Percentiles rank a stretch among this genome's conserved stretches.
Conservation (phyloP, 2,329 filamentous ascomycete species). For the Alternaria ethzedia region DNA sequence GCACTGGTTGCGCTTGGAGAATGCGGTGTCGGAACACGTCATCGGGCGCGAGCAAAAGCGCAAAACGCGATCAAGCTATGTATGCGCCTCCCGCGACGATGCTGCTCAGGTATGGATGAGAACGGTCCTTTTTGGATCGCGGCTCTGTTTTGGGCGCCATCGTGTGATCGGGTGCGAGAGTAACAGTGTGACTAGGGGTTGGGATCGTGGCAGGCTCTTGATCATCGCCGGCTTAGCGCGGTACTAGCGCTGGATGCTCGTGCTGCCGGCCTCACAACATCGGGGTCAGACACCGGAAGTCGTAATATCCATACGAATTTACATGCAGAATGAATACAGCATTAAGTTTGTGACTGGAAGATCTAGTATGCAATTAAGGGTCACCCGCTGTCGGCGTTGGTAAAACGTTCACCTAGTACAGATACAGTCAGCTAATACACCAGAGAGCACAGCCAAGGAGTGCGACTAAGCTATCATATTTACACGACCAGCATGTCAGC, state of each 20-base stretch:
- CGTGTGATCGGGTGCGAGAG: conserved; percentile 8
- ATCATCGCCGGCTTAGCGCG: conserved; percentile 4
- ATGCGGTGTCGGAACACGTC: conserved; percentile 12
- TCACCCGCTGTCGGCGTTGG: not conserved
- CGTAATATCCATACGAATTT: not conserved
- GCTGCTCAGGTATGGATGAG: not conserved
- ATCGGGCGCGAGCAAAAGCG: conserved; percentile 2
- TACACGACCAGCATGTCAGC: not conserved
- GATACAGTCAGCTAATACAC: not conserved
- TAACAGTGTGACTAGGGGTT: conserved; percentile 2
- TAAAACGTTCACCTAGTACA: not conserved
- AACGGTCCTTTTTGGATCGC: not conserved
- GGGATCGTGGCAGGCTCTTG: conserved; percentile 6
- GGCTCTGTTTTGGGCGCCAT: conserved; percentile 1
- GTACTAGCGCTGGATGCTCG: not conserved
- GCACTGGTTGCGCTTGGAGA: not conserved
- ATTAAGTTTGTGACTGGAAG: not conserved
- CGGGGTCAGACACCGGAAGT: not conserved
- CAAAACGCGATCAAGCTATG: not conserved
- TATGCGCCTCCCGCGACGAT: not conserved
- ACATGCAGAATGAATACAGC: not conserved
- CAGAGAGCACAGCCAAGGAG: not conserved
- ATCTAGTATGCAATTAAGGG: not conserved
- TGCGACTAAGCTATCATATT: not conserved
- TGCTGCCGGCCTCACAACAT: not conserved